Evolutionary conservation across 192 early-diverging fungal genomes (phyloP).

Genomic region (Radiomyces spectabilis): DNA sequence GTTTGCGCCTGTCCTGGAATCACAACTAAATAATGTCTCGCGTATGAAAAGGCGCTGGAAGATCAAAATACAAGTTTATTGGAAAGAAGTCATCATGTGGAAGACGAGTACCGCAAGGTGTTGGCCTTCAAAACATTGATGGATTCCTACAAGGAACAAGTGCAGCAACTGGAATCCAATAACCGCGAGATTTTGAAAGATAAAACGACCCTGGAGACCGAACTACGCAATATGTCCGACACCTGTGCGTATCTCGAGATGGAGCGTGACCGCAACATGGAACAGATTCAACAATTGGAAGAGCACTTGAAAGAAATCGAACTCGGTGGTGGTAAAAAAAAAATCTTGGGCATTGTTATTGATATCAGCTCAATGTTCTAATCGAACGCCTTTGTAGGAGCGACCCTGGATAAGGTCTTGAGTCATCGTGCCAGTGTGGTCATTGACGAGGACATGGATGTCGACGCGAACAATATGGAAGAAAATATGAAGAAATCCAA

Average conservation of each 20-base stretch:
- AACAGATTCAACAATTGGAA: slow-evolving; percentile 73
- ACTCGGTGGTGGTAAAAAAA: slow-evolving; percentile 37
- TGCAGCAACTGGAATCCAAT: slow-evolving; percentile 60
- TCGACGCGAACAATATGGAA: slow-evolving; percentile 8
- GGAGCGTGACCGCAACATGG: slow-evolving; percentile 59
- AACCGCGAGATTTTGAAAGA: slow-evolving; percentile 59
- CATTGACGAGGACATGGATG: slow-evolving; percentile 8
- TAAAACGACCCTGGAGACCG: slow-evolving; percentile 61
- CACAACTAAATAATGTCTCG: not conserved
- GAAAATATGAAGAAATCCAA: slow-evolving; percentile 25
- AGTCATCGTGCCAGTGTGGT: slow-evolving; percentile 19
- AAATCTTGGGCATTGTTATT: too few species aligned
- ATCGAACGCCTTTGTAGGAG: too few species aligned
- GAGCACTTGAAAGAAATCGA: slow-evolving; percentile 80
- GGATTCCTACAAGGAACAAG: slow-evolving; percentile 83
- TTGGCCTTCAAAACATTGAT: slow-evolving; percentile 69
- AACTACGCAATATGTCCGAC: slow-evolving; percentile 50
- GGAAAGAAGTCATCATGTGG: slow-evolving; percentile 66
- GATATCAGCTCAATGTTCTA: too few species aligned
- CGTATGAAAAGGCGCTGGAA: slow-evolving; percentile 67
- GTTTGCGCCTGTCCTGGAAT: too few species aligned
- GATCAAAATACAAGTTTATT: slow-evolving; percentile 67
- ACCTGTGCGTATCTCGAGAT: slow-evolving; percentile 55
- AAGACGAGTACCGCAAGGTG: slow-evolving; percentile 85
- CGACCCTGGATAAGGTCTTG: slow-evolving; percentile 4